A percentile compares a stretch with the other conserved stretches of the same genome.
These are phyloP conservation scores for Erythrophleum ivorense DNA, from an alignment of 331 rosid species.

Conservation along the genomic window DNA sequence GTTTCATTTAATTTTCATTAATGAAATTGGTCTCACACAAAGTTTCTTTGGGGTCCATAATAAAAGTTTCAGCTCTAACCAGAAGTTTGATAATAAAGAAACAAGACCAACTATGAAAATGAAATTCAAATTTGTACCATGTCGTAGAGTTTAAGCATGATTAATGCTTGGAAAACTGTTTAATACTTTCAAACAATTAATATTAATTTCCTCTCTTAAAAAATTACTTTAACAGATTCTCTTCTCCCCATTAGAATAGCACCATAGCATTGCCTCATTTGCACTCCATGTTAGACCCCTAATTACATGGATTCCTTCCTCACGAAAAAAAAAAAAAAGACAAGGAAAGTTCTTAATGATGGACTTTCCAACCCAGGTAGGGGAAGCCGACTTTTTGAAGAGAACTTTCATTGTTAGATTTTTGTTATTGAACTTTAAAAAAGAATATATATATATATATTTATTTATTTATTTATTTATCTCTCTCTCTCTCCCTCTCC, in stretches of 20 bases:
- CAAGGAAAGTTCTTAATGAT: no score
- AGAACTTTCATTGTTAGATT: no score
- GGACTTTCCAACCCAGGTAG: no score
- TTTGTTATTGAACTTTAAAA: no score
- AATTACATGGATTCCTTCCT: no score
- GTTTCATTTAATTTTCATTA: not conserved
- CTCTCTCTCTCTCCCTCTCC: no score
- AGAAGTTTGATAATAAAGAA: not conserved
- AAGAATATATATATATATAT: no score
- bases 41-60: not conserved
- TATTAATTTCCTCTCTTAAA: not conserved
- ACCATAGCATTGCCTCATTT: not conserved
- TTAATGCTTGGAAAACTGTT: not conserved
- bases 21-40: not conserved
- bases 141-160: not conserved
- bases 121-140: not conserved
- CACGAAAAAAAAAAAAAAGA: no score
- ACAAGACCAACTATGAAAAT: not conserved
- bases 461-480: no score
- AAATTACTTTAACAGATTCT: not conserved
- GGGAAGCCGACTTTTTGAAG: no score
- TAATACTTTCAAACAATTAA: not conserved
- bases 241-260: not conserved
- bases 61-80: not conserved
- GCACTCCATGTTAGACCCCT: not conserved